phyloP scores from a whole-genome alignment of 1,284 basidiomycete genomes.

The Melampsora larici-populina region DNA sequence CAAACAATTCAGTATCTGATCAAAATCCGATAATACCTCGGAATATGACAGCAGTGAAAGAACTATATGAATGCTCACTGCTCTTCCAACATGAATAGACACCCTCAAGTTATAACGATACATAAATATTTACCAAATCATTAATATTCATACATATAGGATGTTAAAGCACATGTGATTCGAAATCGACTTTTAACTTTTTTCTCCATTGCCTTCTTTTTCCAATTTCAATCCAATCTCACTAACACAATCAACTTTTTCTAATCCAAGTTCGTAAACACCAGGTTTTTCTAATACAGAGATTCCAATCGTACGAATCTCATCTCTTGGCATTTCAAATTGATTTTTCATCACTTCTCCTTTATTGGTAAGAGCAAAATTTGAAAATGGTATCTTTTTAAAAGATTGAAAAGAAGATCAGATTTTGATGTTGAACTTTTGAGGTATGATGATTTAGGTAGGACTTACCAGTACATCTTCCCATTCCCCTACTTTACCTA shows the following conservation, averaged over 20 bases:
- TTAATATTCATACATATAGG: too few relatives aligned
- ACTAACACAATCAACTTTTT: constrained; percentile 38
- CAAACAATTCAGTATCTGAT: too few relatives aligned
- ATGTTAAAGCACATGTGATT: too few relatives aligned
- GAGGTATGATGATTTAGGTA: not conserved
- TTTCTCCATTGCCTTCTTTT: not conserved
- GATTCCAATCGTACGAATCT: constrained; percentile 74
- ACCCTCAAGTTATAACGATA: too few relatives aligned
- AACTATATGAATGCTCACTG: too few relatives aligned
- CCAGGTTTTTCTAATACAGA: constrained; percentile 64
- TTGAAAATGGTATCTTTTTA: constrained; percentile 69
- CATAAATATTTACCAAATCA: too few relatives aligned
- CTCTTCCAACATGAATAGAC: too few relatives aligned
- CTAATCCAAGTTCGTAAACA: constrained; percentile 38
- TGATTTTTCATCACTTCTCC: constrained; percentile 67
- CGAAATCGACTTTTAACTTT: too few relatives aligned
- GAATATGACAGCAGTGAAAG: too few relatives aligned
- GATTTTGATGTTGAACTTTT: not conserved
- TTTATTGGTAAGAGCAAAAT: constrained; percentile 76
- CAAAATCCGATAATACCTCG: too few relatives aligned
- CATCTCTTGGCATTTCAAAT: constrained; percentile 70
- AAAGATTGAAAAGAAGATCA: not conserved
- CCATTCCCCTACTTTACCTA: constrained; percentile 69
- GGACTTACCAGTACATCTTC: constrained; percentile 73
- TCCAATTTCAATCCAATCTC: constrained; percentile 28